These are phyloP conservation scores for Calophaca sinica DNA, from an alignment of 306 rosid genomes.

Conservation along the genomic window DNA sequence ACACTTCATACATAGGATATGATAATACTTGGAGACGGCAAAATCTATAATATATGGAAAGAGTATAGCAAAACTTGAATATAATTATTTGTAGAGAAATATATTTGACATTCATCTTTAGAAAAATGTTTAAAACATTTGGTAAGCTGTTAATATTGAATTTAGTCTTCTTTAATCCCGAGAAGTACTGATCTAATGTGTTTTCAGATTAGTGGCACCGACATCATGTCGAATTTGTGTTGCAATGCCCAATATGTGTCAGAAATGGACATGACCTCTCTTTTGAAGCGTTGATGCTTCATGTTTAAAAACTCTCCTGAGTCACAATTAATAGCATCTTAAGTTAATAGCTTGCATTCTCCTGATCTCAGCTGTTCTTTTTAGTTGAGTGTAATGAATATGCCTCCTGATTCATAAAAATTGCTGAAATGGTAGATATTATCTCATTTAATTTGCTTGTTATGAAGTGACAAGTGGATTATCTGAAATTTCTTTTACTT, in stretches of 20 bases:
- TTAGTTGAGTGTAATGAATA: background rate
- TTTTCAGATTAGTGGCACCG: constrained; percentile 11
- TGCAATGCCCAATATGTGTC: constrained; percentile 7
- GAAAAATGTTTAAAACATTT: background rate
- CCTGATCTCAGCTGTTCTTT: background rate
- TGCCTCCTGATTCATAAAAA: constrained; percentile 11
- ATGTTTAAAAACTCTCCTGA: background rate
- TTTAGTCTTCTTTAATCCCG: constrained; percentile 1
- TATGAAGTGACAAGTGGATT: constrained; percentile 3
- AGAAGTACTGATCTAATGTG: background rate
- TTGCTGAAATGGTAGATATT: background rate
- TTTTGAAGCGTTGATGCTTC: constrained; percentile 23
- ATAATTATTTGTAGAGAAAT: background rate
- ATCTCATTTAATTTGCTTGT: background rate
- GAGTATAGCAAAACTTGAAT: background rate
- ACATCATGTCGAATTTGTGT: background rate
- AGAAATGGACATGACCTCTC: background rate
- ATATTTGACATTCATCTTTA: background rate
- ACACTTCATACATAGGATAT: background rate
- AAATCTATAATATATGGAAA: background rate
- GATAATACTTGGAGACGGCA: background rate
- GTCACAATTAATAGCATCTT: background rate
- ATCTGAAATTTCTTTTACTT: constrained; percentile 1
- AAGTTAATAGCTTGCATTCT: constrained; percentile 21
- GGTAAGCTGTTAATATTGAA: background rate